Evolutionary conservation across 2,329 filamentous ascomycete species (phyloP).

Genomic region (Penicillium verrucosum): DNA sequence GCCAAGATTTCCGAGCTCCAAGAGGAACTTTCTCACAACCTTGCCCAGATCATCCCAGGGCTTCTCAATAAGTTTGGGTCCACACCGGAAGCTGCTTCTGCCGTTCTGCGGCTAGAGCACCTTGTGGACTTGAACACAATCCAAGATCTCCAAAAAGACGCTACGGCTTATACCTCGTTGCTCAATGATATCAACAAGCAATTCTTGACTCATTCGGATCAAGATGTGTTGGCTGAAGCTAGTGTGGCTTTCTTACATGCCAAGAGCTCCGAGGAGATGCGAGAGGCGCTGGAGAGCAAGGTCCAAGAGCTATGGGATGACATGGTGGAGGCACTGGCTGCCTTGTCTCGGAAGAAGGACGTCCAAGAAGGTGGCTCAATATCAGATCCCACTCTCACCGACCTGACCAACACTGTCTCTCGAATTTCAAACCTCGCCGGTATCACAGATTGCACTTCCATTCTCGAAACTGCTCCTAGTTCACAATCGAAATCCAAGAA

Average conservation of each 20-base stretch:
- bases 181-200: slow-evolving; percentile 92
- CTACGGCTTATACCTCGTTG: slow-evolving; percentile 72
- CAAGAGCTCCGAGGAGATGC: slow-evolving; percentile 79
- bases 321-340: slow-evolving; percentile 67
- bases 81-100: slow-evolving; percentile 78
- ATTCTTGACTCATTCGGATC: slow-evolving; percentile 87
- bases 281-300: slow-evolving; percentile 78
- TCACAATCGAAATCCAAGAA: slow-evolving; percentile 39
- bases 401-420: slow-evolving; percentile 69
- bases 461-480: slow-evolving; percentile 60
- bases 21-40: slow-evolving; percentile 72
- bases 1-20: slow-evolving; percentile 65
- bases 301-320: slow-evolving; percentile 84
- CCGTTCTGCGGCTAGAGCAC: slow-evolving; percentile 81
- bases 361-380: slow-evolving; percentile 70
- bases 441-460: slow-evolving; percentile 72
- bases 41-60: slow-evolving; percentile 76
- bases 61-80: slow-evolving; percentile 91
- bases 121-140: slow-evolving; percentile 84
- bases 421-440: slow-evolving; percentile 78
- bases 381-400: slow-evolving; percentile 60
- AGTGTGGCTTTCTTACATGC: slow-evolving; percentile 79
- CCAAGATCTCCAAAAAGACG: slow-evolving; percentile 81
- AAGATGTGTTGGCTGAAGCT: slow-evolving; percentile 78
- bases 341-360: slow-evolving; percentile 67